Conservation (phyloP, 257 asterid species). For the Mentha longifolia region DNA sequence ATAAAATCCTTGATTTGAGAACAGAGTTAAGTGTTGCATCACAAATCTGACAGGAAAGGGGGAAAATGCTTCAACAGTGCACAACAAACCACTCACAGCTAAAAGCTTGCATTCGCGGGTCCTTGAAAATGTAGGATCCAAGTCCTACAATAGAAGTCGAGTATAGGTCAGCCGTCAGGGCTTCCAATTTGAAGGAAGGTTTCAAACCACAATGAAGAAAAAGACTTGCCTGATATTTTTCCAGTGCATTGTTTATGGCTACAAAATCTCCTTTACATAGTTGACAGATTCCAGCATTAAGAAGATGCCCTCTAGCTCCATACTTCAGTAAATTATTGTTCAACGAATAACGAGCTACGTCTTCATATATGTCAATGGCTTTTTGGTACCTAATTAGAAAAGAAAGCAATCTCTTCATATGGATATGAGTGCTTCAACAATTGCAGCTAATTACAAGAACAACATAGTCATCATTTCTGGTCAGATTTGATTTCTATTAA, state of each 20-base stretch:
- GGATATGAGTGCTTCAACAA: background rate
- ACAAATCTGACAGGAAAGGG: background rate
- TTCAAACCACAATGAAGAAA: background rate
- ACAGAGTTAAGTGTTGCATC: slow-evolving; percentile 7
- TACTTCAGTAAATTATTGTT: slow-evolving; percentile 45
- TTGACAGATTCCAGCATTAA: slow-evolving; percentile 51
- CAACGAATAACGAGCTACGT: slow-evolving; percentile 43
- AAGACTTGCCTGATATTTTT: slow-evolving; percentile 46
- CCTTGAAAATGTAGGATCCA: slow-evolving; percentile 54
- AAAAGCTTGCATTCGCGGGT: slow-evolving; percentile 48
- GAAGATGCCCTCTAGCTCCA: slow-evolving; percentile 50
- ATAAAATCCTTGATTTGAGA: background rate
- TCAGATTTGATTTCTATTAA: background rate
- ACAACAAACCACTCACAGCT: slow-evolving; percentile 38
- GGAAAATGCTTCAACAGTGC: slow-evolving; percentile 1
- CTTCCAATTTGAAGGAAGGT: slow-evolving; percentile 6
- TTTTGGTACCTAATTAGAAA: slow-evolving; percentile 40
- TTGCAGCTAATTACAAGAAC: slow-evolving; percentile 16
- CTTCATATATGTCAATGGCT: slow-evolving; percentile 43
- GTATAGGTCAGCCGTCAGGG: slow-evolving; percentile 26
- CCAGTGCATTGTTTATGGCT: slow-evolving; percentile 47
- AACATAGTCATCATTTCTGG: background rate
- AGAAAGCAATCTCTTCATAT: background rate
- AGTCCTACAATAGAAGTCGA: slow-evolving; percentile 36
- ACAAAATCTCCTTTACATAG: slow-evolving; percentile 48